Base-by-base conservation (phyloP, 176 grass and related monocot genomes). In the Canna indica region DNA sequence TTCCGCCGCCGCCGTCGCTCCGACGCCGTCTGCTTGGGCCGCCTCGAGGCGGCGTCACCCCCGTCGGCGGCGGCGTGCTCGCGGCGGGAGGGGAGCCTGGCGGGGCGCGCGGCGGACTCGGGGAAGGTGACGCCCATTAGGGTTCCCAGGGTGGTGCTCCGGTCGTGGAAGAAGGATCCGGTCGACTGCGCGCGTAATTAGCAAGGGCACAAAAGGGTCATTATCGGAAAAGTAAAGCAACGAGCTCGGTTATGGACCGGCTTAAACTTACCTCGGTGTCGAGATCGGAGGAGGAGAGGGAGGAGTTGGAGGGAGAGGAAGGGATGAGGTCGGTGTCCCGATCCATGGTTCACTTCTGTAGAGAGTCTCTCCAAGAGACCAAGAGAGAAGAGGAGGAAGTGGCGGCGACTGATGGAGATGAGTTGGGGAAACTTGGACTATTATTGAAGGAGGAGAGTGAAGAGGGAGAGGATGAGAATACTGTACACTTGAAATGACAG, bases 81-180 rank as follows among this genome's bases (percentile, higher is more conserved):
- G 53, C 27, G 4, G 44, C 18, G 0, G 71, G 48, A 13, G 66
- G 29, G 81, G 22, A 31, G 66, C 15, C 13, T 36, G 0, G 41
- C 53, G 1, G 33, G 44, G 15, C 45, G 52, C 31, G 7, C 59
- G 71, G 76, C 61, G 79, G 16, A 47, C 22, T 72, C 82, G 56
- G 70, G 74, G 68, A 96, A 82, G 62, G 89, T 78, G 67, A 99
- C 95, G 24, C 95, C 95, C 95, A 99, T 99, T 36, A 99, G 90
- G 10, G 95, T 99, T 27, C 95, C 95, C 36, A 99, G 84, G 44
- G 90, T 99, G 36, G 95, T 99, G 80, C 95, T 93, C 38, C 86
- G 75, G 80, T 99, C 95, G 8, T 64, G 90, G 56, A 94, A 99
- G 90, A 99, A 99, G 20, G 95, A 99, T 53, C 95, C 90, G 20